A percentile compares a stretch with the other conserved stretches of the same genome.
phyloP scores from a whole-genome alignment of 2,329 filamentous ascomycete species.

The Cercospora brassicicola region DNA sequence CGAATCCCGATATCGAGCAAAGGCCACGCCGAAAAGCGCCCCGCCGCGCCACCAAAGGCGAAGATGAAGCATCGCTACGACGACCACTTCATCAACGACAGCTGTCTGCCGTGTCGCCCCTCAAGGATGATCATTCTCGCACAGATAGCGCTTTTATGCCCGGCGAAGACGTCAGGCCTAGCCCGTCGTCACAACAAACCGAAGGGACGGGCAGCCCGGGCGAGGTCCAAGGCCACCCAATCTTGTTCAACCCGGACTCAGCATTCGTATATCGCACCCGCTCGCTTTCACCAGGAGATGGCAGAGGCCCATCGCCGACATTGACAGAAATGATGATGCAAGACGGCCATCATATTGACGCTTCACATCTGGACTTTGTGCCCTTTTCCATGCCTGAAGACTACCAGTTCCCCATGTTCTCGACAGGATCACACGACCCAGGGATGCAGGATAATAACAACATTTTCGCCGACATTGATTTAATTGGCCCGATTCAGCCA shows the following conservation, averaged over 20 bases:
- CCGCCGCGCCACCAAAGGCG: background rate
- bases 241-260: conserved; percentile 22
- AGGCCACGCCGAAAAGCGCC: conserved; percentile 5
- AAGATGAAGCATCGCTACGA: background rate
- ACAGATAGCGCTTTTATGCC: conserved; percentile 9
- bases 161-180: conserved; percentile 4
- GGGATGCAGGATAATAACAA: conserved; percentile 19
- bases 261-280: conserved; percentile 25
- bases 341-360: conserved; percentile 24
- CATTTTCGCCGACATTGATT: conserved; percentile 24
- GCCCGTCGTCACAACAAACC: conserved; percentile 9
- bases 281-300: conserved; percentile 19
- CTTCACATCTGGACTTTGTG: conserved; percentile 28
- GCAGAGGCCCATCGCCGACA: conserved; percentile 31
- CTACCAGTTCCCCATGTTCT: conserved; percentile 29
- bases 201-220: background rate
- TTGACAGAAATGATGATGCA: conserved; percentile 36
- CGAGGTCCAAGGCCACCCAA: background rate
- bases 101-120: background rate
- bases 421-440: conserved; percentile 25
- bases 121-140: conserved; percentile 1
- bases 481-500: conserved; percentile 22
- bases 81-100: background rate
- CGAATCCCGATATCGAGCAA: background rate
- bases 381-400: conserved; percentile 34